These are phyloP conservation scores for Aspergillus bridgeri DNA, from an alignment of 495 filamentous ascomycete genomes.

Conservation along the genomic window DNA sequence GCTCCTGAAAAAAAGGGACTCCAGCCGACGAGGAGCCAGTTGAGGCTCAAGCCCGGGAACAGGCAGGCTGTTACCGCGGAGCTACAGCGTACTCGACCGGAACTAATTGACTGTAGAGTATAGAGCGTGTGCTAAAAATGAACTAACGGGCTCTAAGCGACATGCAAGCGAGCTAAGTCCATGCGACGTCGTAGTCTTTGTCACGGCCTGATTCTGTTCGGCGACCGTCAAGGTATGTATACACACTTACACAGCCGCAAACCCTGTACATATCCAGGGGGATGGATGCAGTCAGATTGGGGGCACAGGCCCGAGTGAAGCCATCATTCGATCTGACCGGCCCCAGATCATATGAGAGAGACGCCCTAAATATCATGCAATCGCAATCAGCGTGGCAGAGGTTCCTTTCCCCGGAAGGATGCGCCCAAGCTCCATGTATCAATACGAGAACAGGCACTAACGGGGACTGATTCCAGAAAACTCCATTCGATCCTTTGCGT, in stretches of 20 bases:
- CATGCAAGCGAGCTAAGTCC: constrained; percentile 12
- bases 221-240: no score
- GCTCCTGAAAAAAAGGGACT: background rate
- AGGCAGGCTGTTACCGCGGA: background rate
- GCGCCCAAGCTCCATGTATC: background rate
- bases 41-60: background rate
- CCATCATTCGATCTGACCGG: background rate
- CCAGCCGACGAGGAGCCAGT: background rate
- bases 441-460: background rate
- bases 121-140: background rate
- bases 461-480: constrained; percentile 12
- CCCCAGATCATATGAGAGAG: background rate
- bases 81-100: background rate
- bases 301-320: background rate
- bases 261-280: background rate
- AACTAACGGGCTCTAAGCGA: background rate
- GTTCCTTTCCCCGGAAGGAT: background rate
- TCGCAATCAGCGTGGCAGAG: background rate
- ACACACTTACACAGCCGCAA: no score
- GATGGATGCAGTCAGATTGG: background rate
- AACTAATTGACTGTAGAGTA: no score
- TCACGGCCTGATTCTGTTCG: no score
- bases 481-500: constrained; percentile 7
- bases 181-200: background rate
- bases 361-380: background rate